Evolutionary conservation across 2,329 filamentous ascomycete species (phyloP).

Genomic region (Epicoccum sorghinum): DNA sequence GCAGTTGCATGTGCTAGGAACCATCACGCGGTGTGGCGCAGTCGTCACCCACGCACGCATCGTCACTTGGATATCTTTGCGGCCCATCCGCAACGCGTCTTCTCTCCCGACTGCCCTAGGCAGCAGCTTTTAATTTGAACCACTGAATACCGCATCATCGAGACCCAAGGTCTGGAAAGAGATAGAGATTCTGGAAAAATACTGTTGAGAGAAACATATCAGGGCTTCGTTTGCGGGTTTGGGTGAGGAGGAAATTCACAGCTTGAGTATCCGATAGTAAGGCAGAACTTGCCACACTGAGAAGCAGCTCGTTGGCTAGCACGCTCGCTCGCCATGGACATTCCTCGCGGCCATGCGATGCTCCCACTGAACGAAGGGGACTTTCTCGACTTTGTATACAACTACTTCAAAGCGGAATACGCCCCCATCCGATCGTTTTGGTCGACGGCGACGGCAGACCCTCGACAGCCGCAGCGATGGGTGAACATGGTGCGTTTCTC

Average conservation of each 20-base stretch:
- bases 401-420: slow-evolving; percentile 49
- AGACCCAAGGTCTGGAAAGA: not conserved
- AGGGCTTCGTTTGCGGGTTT: too few species aligned
- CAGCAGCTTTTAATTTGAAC: slow-evolving; percentile 31
- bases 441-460: slow-evolving; percentile 43
- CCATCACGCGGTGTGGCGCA: slow-evolving; percentile 39
- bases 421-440: slow-evolving; percentile 45
- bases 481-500: slow-evolving; percentile 25
- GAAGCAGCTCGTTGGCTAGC: too few species aligned
- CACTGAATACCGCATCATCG: too few species aligned
- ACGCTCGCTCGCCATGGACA: slow-evolving; percentile 32
- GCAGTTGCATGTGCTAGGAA: too few species aligned
- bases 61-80: slow-evolving; percentile 25
- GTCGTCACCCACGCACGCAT: slow-evolving; percentile 14
- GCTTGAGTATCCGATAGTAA: too few species aligned
- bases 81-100: slow-evolving; percentile 26
- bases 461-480: slow-evolving; percentile 39
- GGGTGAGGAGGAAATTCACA: too few species aligned
- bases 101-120: slow-evolving; percentile 30
- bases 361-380: slow-evolving; percentile 41
- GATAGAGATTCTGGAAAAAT: not conserved
- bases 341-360: slow-evolving; percentile 41
- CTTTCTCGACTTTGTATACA: slow-evolving; percentile 44
- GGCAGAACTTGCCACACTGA: too few species aligned
- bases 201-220: too few species aligned